Evolutionary conservation across 1,284 basidiomycete genomes (phyloP).

Genomic region (Puccinia hordei): DNA sequence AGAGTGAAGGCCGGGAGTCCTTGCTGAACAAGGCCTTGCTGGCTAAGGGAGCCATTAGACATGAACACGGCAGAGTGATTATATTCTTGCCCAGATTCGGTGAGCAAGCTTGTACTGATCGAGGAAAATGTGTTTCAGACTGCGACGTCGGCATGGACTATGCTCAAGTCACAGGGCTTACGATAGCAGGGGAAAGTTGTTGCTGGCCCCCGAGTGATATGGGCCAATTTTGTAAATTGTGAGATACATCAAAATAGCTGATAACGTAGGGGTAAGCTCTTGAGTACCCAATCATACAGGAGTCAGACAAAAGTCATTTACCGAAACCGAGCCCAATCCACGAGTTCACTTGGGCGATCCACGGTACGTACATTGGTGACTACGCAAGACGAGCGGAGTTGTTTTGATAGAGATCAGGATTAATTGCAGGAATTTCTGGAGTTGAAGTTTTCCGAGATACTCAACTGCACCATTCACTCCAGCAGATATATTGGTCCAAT

Average conservation of each 20-base stretch:
- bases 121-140: neutral
- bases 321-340: constrained; percentile 48
- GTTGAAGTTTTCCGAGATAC: constrained; percentile 14
- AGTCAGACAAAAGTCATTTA: neutral
- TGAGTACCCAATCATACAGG: neutral
- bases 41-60: constrained; percentile 37
- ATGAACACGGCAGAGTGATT: constrained; percentile 50
- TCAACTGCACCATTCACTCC: constrained; percentile 51
- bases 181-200: constrained; percentile 50
- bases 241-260: constrained; percentile 49
- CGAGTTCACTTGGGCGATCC: constrained; percentile 51
- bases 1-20: constrained; percentile 42
- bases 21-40: constrained; percentile 9
- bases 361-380: constrained; percentile 51
- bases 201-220: constrained; percentile 30
- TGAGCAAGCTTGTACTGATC: constrained; percentile 40
- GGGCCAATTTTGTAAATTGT: constrained; percentile 45
- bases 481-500: constrained; percentile 51
- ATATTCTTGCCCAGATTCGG: constrained; percentile 30
- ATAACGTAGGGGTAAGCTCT: neutral
- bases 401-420: neutral
- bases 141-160: neutral
- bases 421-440: neutral
- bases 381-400: neutral
- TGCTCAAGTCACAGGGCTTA: constrained; percentile 4